A percentile compares a stretch with the other conserved stretches of the same genome.
Evolutionary conservation across 306 rosid genomes (phyloP).

Genomic region (Spatholobus suberectus): DNA sequence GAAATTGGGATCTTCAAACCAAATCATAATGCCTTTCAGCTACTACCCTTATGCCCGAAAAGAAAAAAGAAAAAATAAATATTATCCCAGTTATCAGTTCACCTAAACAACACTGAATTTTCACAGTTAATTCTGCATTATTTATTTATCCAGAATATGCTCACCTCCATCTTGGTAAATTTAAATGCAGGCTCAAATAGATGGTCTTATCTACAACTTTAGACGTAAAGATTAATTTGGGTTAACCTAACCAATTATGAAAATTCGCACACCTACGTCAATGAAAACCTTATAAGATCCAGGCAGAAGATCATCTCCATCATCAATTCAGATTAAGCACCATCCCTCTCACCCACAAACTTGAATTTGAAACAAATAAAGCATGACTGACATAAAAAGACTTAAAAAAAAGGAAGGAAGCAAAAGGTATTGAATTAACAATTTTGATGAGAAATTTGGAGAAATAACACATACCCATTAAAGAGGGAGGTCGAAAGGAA

Average conservation of each 20-base stretch:
- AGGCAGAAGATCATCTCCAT: not conserved
- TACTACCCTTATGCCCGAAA: not conserved
- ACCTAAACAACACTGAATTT: not conserved
- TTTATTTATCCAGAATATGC: not conserved
- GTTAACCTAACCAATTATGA: conserved; percentile 4
- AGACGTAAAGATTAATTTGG: not conserved
- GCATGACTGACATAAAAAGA: not conserved
- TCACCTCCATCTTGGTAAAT: not conserved
- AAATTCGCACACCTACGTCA: not conserved
- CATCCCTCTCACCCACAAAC: not conserved
- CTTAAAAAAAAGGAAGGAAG: not conserved
- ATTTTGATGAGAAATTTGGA: not conserved
- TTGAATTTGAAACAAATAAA: conserved; percentile 8
- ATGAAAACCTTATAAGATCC: not conserved
- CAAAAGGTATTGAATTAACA: conserved; percentile 30
- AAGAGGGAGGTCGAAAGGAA: conserved; percentile 7
- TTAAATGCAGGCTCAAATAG: conserved; percentile 18
- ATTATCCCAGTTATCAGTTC: not conserved
- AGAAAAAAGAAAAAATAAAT: not conserved
- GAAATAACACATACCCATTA: not conserved
- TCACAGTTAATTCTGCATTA: not conserved
- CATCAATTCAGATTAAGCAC: not conserved
- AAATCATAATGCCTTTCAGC: not conserved
- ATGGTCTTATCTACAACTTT: not conserved
- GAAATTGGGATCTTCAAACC: not conserved